Conservation (phyloP, 2,329 filamentous ascomycete species). For the Penicillium sp. region DNA sequence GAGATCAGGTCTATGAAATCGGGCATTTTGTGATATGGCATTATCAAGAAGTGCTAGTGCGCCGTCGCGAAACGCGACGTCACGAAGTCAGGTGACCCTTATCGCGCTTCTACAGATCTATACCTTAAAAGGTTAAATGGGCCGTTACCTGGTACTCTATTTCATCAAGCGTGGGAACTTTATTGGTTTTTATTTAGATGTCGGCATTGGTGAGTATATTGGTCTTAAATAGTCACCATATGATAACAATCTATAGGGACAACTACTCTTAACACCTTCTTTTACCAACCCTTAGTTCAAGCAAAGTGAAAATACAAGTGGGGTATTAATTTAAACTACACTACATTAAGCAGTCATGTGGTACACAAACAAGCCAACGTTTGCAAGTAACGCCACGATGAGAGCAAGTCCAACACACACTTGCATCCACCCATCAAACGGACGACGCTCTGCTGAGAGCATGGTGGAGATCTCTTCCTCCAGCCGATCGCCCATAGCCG, state of each 20-base stretch:
- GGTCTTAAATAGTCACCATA: background rate
- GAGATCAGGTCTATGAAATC: conserved; percentile 42
- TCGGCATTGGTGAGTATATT: too few species aligned
- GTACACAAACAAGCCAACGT: conserved; percentile 27
- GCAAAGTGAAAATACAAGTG: background rate
- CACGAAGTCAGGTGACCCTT: conserved; percentile 27
- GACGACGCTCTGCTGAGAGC: conserved; percentile 34
- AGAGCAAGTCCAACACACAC: conserved; percentile 32
- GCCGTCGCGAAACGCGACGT: conserved; percentile 19
- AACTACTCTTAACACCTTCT: background rate
- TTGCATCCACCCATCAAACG: conserved; percentile 39
- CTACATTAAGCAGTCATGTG: conserved; percentile 5
- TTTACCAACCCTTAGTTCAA: background rate
- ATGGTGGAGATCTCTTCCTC: conserved; percentile 66
- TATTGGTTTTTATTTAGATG: too few species aligned
- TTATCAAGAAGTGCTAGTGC: background rate
- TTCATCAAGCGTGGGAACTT: too few species aligned
- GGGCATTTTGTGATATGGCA: conserved; percentile 30
- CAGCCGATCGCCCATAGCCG: conserved; percentile 76
- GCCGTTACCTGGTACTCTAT: too few species aligned
- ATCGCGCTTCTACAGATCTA: conserved; percentile 6
- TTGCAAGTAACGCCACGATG: conserved; percentile 30
- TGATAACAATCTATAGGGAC: background rate
- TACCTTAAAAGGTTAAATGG: background rate
- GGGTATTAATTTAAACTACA: conserved; percentile 17